phyloP scores from a whole-genome alignment of 176 grass and related monocot species.

The Pontederia paniculata region DNA sequence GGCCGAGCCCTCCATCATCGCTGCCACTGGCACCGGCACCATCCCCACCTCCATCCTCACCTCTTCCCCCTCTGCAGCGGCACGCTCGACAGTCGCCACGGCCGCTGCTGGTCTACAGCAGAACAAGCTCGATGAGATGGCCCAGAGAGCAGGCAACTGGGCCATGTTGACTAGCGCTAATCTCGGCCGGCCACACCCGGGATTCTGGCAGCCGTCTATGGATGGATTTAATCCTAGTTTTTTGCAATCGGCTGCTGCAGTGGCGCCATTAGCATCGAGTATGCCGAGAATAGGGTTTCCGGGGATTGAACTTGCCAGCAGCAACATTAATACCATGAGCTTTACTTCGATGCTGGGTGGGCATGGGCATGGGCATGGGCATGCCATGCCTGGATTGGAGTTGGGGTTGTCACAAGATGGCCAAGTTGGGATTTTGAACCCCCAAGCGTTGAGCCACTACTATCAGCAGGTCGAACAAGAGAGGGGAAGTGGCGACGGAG shows the following conservation, averaged over 20 bases:
- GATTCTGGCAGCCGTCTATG: conserved; percentile 33
- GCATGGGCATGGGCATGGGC: conserved; percentile 36
- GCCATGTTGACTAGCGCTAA: conserved; percentile 1
- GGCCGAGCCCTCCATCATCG: conserved; percentile 72
- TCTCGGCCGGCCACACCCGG: conserved; percentile 34
- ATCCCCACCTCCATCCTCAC: conserved; percentile 44
- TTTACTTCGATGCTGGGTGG: conserved; percentile 57
- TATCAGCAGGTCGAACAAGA: conserved; percentile 45
- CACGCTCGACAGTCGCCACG: not conserved
- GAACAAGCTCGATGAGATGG: conserved; percentile 15
- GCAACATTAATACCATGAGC: conserved; percentile 36
- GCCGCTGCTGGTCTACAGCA: conserved; percentile 10
- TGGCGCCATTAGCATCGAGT: not conserved
- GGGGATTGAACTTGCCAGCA: conserved; percentile 8
- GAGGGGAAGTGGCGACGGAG: conserved; percentile 12
- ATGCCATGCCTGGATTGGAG: conserved; percentile 58
- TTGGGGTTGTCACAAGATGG: conserved; percentile 63
- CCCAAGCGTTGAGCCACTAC: conserved; percentile 45
- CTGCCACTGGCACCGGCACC: conserved; percentile 64
- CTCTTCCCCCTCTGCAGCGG: not conserved
- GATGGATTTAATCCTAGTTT: conserved; percentile 35
- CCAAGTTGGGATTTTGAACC: conserved; percentile 49
- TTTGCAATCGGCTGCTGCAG: conserved; percentile 22
- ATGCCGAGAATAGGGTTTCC: conserved; percentile 15
- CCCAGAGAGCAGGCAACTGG: not conserved